These are phyloP conservation scores for Mycosphaerella arachidis DNA, from an alignment of 2,329 filamentous ascomycete species.

Conservation along the genomic window DNA sequence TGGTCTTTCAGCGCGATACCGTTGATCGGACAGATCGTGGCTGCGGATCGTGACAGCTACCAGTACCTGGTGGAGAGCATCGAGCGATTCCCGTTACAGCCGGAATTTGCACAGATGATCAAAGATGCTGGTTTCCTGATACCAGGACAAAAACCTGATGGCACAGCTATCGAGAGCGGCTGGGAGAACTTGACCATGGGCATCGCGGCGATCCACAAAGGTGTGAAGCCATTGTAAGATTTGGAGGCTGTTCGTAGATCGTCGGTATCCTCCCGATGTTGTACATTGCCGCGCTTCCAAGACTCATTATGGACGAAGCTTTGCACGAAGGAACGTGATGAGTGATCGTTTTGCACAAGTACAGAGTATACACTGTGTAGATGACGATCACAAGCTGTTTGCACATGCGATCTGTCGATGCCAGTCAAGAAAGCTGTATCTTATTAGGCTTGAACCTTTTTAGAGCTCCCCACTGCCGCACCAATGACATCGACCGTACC, in stretches of 20 bases:
- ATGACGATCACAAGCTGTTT: background rate
- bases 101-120: slow-evolving; percentile 80
- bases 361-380: background rate
- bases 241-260: background rate
- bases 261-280: background rate
- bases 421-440: background rate
- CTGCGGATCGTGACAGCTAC: slow-evolving; percentile 90
- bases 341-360: background rate
- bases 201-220: slow-evolving; percentile 94
- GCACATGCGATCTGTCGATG: background rate
- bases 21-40: slow-evolving; percentile 89
- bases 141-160: slow-evolving; percentile 49
- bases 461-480: background rate
- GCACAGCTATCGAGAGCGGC: slow-evolving; percentile 49
- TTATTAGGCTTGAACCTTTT: background rate
- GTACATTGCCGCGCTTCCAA: background rate
- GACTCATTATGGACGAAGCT: background rate
- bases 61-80: slow-evolving; percentile 99
- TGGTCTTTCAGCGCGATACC: slow-evolving; percentile 97
- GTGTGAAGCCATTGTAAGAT: slow-evolving; percentile 65
- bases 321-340: background rate
- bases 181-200: slow-evolving; percentile 91
- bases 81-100: slow-evolving; percentile 82
- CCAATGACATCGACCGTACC: background rate
- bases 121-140: slow-evolving; percentile 77